Conservation (phyloP, 139 green algal genomes). For the Edaphochlamys debaryana region DNA sequence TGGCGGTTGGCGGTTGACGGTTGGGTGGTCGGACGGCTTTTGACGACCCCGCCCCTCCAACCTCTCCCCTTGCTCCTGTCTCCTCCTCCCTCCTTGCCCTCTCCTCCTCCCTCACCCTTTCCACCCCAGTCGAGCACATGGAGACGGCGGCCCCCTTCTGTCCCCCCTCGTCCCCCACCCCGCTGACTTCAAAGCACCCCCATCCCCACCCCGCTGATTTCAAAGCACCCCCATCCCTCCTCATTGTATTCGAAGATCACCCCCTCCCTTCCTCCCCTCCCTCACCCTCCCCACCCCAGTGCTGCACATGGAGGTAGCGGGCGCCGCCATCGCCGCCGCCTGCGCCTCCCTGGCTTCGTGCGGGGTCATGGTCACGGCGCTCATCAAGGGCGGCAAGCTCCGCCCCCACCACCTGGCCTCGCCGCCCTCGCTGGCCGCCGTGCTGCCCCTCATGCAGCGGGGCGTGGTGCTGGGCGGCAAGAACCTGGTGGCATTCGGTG, state of each 20-base stretch:
- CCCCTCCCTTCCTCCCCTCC: neutral
- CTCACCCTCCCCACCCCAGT: constrained; percentile 39
- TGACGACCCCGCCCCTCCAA: too few species aligned
- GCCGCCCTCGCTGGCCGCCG: neutral
- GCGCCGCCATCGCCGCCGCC: constrained; percentile 58
- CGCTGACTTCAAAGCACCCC: too few species aligned
- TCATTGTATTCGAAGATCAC: neutral
- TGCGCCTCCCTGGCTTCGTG: constrained; percentile 13
- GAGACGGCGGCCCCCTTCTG: too few species aligned
- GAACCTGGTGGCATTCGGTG: constrained; percentile 69
- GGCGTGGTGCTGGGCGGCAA: constrained; percentile 53
- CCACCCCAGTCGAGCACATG: too few species aligned
- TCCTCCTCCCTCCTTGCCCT: too few species aligned
- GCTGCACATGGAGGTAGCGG: constrained; percentile 60
- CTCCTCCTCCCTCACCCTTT: too few species aligned
- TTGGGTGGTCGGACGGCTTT: too few species aligned
- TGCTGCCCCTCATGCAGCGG: constrained; percentile 53
- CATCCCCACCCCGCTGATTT: too few species aligned
- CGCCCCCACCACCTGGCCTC: neutral
- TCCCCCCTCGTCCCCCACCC: too few species aligned
- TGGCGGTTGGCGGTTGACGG: too few species aligned
- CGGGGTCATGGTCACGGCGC: neutral
- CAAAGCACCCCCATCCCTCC: neutral
- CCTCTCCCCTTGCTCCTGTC: too few species aligned
- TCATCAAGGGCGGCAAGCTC: neutral